Conservation (phyloP, 495 filamentous ascomycete species). For the Neurospora tetrasperma region DNA sequence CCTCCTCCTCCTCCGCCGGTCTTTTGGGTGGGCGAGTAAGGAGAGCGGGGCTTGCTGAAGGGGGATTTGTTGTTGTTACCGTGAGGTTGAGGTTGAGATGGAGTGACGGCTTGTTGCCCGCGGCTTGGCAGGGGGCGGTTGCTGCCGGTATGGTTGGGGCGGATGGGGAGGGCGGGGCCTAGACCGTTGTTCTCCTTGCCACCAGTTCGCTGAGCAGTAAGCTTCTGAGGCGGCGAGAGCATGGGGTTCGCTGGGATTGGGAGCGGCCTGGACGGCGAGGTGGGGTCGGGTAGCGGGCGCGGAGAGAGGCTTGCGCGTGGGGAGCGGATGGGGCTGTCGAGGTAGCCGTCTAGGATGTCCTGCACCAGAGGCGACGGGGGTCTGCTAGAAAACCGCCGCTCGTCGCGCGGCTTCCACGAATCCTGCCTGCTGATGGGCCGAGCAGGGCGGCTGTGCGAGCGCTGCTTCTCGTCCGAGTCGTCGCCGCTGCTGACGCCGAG, state of each 20-base stretch:
- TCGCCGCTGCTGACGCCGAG: constrained; percentile 20
- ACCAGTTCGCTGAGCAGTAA: constrained; percentile 27
- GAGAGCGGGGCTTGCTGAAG: background rate
- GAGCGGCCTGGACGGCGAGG: constrained; percentile 12
- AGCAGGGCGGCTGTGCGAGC: constrained; percentile 35
- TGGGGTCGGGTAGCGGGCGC: constrained; percentile 35
- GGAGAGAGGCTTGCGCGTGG: constrained; percentile 10
- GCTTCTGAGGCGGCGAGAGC: constrained; percentile 19
- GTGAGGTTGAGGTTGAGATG: background rate
- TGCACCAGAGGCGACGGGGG: background rate
- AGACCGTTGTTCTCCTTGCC: constrained; percentile 5
- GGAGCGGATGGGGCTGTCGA: constrained; percentile 2
- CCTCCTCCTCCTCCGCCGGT: constrained; percentile 38
- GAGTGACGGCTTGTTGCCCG: background rate
- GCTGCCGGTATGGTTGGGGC: constrained; percentile 31
- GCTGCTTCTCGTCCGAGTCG: constrained; percentile 34
- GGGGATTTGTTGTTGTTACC: background rate
- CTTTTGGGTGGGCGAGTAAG: constrained; percentile 46
- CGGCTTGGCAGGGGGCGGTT: constrained; percentile 42
- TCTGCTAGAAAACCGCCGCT: constrained; percentile 31
- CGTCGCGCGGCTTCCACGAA: constrained; percentile 57
- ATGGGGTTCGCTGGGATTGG: constrained; percentile 11
- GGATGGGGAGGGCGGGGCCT: background rate
- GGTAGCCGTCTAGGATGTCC: background rate
- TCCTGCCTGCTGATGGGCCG: constrained; percentile 49